phyloP scores from a whole-genome alignment of 768 basidiomycete species.

The Sarcomyxa edulis region DNA sequence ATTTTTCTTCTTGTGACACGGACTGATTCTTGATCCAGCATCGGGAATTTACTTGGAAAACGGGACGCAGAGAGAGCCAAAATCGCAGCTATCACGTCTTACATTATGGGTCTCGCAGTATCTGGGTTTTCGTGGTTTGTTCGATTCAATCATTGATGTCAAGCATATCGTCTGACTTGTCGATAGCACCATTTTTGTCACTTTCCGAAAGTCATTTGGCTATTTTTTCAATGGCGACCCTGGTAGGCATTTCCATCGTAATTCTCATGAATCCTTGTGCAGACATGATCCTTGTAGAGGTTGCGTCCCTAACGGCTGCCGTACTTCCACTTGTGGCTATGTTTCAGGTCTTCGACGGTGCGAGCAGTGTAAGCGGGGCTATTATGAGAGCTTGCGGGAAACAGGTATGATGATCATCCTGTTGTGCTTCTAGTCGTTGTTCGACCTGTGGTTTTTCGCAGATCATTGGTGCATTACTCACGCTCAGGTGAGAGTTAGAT shows the following conservation, averaged over 20 bases:
- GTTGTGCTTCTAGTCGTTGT: conserved; percentile 9
- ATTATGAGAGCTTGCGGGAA: conserved; percentile 82
- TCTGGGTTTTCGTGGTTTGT: conserved; percentile 61
- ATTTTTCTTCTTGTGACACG: conserved; percentile 1
- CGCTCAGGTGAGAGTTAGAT: too few relatives aligned
- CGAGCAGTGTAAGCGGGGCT: conserved; percentile 61
- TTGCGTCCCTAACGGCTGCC: conserved; percentile 54
- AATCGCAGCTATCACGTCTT: conserved; percentile 56
- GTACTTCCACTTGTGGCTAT: conserved; percentile 74
- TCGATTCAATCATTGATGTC: too few relatives aligned
- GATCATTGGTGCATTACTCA: conserved; percentile 73
- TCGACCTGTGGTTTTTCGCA: conserved; percentile 18
- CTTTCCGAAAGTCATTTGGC: conserved; percentile 64
- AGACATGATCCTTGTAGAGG: conserved; percentile 37
- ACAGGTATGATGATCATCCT: too few relatives aligned
- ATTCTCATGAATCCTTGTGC: conserved; percentile 10
- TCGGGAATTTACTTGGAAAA: conserved; percentile 88
- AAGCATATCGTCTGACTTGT: too few relatives aligned
- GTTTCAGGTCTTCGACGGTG: conserved; percentile 85
- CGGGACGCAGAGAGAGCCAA: conserved; percentile 67
- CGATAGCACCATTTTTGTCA: conserved; percentile 45
- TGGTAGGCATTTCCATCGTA: conserved; percentile 26
- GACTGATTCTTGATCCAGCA: conserved; percentile 49
- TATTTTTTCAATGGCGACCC: conserved; percentile 71
- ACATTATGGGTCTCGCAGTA: conserved; percentile 61